Conservation (phyloP, 1,139 yeast species). For the Zygosaccharomyces sapae region DNA sequence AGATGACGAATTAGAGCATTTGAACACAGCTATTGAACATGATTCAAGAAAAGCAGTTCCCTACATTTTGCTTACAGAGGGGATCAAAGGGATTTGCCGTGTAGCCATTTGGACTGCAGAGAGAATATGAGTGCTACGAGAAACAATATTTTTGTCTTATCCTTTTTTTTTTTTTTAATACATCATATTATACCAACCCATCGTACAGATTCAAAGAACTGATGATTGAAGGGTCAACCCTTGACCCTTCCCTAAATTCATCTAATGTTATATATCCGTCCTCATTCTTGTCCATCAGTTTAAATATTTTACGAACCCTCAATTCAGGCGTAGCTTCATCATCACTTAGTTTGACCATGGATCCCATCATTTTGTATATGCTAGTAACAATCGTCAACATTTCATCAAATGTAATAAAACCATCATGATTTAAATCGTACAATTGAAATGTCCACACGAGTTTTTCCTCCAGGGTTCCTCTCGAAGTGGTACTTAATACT, state of each 20-base stretch:
- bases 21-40: slow-evolving; percentile 85
- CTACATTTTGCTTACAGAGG: slow-evolving; percentile 79
- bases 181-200: slow-evolving; percentile 53
- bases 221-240: slow-evolving; percentile 73
- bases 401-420: slow-evolving; percentile 69
- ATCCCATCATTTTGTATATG: slow-evolving; percentile 92
- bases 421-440: slow-evolving; percentile 78
- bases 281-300: slow-evolving; percentile 62
- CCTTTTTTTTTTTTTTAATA: neutral
- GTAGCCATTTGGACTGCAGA: slow-evolving; percentile 94
- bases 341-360: slow-evolving; percentile 87
- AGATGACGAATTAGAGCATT: slow-evolving; percentile 93
- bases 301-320: slow-evolving; percentile 78
- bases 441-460: slow-evolving; percentile 81
- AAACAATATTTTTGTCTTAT: neutral
- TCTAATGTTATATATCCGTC: slow-evolving; percentile 68
- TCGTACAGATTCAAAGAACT: slow-evolving; percentile 77
- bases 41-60: slow-evolving; percentile 95
- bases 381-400: slow-evolving; percentile 76
- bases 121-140: slow-evolving; percentile 45
- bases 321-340: slow-evolving; percentile 91
- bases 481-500: slow-evolving; percentile 79
- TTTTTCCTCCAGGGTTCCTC: slow-evolving; percentile 86
- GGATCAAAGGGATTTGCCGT: slow-evolving; percentile 74
- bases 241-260: slow-evolving; percentile 79